Evolutionary conservation across 768 basidiomycete genomes (phyloP).

Genomic region (Tubosaeta sp.): DNA sequence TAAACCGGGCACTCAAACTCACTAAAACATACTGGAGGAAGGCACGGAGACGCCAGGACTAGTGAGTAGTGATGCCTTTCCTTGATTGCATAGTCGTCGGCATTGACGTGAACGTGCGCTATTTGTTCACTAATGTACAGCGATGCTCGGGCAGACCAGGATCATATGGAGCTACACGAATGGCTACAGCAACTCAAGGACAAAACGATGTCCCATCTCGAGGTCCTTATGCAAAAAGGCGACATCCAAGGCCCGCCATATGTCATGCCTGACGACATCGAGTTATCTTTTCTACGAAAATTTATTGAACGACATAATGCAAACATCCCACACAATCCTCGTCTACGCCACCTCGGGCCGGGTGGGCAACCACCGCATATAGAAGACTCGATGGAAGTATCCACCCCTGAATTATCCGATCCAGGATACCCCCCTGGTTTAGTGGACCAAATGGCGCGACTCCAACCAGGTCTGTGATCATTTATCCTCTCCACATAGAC

Average conservation of each 20-base stretch:
- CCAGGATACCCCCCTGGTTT: slow-evolving; percentile 28
- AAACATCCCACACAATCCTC: slow-evolving; percentile 77
- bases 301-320: slow-evolving; percentile 77
- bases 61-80: slow-evolving; percentile 19
- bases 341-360: slow-evolving; percentile 54
- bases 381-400: slow-evolving; percentile 32
- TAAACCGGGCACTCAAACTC: slow-evolving; percentile 74
- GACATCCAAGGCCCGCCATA: slow-evolving; percentile 84
- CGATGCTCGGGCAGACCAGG: slow-evolving; percentile 79
- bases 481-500: not conserved
- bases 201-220: slow-evolving; percentile 84
- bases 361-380: slow-evolving; percentile 29
- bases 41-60: slow-evolving; percentile 76
- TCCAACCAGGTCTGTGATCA: slow-evolving; percentile 30
- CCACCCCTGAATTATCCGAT: slow-evolving; percentile 33
- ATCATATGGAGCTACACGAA: slow-evolving; percentile 86
- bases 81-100: not conserved
- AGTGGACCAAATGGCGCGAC: slow-evolving; percentile 33
- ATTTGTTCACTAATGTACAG: slow-evolving; percentile 10
- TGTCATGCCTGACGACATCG: slow-evolving; percentile 73
- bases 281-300: slow-evolving; percentile 73
- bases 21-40: slow-evolving; percentile 88
- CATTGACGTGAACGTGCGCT: slow-evolving; percentile 6
- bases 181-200: slow-evolving; percentile 87
- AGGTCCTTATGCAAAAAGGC: slow-evolving; percentile 83